Base-by-base conservation (phyloP, 2,329 filamentous ascomycete genomes). In the Spiromastix sp. region DNA sequence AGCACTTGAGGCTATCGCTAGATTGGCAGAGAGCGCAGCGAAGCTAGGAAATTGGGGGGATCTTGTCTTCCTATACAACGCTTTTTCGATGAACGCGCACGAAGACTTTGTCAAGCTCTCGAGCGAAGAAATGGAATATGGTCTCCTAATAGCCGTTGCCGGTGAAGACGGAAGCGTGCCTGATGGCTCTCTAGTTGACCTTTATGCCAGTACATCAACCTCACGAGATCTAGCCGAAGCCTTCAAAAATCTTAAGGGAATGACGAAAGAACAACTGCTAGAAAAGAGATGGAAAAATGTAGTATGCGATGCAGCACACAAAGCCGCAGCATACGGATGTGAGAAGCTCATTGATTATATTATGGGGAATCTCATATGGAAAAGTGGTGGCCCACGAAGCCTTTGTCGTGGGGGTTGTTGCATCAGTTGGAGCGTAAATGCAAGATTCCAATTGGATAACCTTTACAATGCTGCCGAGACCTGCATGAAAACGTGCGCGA, bases 351-450 rank as follows among this genome's bases (percentile, higher is more conserved):
- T 24, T n/a, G 21, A 7, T n/a, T 7, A 7, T 7, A 24, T 24
- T n/a, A 7, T 7, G 21, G 21, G 21, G 7, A n/a, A 24, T n/a
- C n/a, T n/a, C 21, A 24, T 7, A n/a, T 20, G 17, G 5, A 34
- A 19, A 13, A n/a, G 10, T 13, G 32, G 32, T 17, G 32, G 32
- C 10, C 32, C 32, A 5, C 16, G 32, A 24, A 34, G 20, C 19
- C 12, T 34, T 12, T 34, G 32, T 12, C 25, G 25, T 13, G 5
- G 17, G 5, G 15, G n/a, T 9, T 34, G 32, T 20, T 34, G 32
- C 18, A 28, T 34, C 6, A 34, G 22, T 12, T 34, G 32, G 32
- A 28, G 17, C 10, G 20, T 5, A 9, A 25, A 34, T 25, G 32
- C 19, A 4, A 12, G 13, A 4, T 34, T 34, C 19, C 32, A 34